A percentile compares a stretch with the other conserved stretches of the same genome.
Evolutionary conservation across 805 yeast genomes (phyloP).

Genomic region (Yamadazyma paraphyllophila): DNA sequence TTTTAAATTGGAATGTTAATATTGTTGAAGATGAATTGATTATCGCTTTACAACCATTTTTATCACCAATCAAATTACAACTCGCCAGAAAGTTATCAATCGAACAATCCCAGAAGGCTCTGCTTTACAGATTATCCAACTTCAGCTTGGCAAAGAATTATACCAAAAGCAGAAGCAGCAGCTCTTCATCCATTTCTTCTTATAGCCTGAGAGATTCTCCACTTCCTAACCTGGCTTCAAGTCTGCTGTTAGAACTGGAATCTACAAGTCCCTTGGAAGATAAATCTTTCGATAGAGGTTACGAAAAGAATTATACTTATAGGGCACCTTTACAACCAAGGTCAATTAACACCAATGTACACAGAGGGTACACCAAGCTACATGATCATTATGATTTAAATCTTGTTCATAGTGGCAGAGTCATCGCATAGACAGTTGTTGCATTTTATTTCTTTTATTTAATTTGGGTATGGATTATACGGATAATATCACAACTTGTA

Average conservation of each 20-base stretch:
- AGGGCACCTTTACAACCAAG: constrained; percentile 11
- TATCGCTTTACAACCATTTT: constrained; percentile 68
- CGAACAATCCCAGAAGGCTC: constrained; percentile 26
- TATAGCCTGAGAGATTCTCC: constrained; percentile 5
- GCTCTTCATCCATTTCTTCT: constrained; percentile 12
- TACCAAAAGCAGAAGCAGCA: constrained; percentile 9
- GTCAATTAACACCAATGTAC: constrained; percentile 3
- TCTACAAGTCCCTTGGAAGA: neutral
- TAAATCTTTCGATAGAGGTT: neutral
- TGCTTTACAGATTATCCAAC: constrained; percentile 30
- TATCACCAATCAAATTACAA: constrained; percentile 65
- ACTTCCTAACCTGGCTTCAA: neutral
- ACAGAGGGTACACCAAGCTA: neutral
- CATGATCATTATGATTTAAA: constrained; percentile 5
- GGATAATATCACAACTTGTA: neutral
- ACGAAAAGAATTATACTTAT: constrained; percentile 10
- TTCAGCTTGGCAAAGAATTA: constrained; percentile 1
- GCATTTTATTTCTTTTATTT: constrained; percentile 1
- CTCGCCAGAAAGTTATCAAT: constrained; percentile 27
- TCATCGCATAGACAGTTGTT: constrained; percentile 3
- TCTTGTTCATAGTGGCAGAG: constrained; percentile 4
- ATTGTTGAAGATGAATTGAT: constrained; percentile 70
- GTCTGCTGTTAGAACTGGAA: constrained; percentile 1
- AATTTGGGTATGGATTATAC: constrained; percentile 4
- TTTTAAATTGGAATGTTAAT: constrained; percentile 81